A percentile compares a stretch with the other conserved stretches of the same genome.
These are phyloP conservation scores for Vigna hirtella DNA, from an alignment of 306 rosid species.

Conservation along the genomic window DNA sequence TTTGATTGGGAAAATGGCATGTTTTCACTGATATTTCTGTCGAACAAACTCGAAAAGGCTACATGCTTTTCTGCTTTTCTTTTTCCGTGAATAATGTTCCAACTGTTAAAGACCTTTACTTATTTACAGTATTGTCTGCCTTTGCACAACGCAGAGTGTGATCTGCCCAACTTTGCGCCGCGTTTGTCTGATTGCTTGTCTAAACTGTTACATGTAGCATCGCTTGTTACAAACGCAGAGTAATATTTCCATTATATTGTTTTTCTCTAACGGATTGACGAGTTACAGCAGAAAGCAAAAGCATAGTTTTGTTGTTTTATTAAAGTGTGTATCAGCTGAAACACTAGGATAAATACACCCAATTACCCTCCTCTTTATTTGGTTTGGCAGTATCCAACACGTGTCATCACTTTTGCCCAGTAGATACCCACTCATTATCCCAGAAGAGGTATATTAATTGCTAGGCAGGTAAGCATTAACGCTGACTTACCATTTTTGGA, in stretches of 20 bases:
- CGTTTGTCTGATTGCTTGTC: slow-evolving; percentile 3
- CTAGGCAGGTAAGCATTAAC: slow-evolving; percentile 13
- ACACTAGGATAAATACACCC: not conserved
- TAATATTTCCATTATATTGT: no score
- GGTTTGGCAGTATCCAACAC: not conserved
- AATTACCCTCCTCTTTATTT: not conserved
- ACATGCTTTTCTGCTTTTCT: not conserved
- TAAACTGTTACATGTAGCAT: not conserved
- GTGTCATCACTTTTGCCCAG: no score
- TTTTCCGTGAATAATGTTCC: not conserved
- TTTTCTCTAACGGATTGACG: not conserved
- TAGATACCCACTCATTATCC: not conserved
- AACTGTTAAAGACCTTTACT: not conserved
- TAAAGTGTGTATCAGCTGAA: not conserved
- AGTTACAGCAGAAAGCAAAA: not conserved
- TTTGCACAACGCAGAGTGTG: not conserved
- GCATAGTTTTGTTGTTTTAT: not conserved
- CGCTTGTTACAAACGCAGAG: not conserved
- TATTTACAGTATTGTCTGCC: slow-evolving; percentile 14
- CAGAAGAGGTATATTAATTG: not conserved
- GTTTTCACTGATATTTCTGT: slow-evolving; percentile 18
- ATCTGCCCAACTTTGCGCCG: slow-evolving; percentile 12
- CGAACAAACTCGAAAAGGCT: slow-evolving; percentile 18
- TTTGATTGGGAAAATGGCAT: slow-evolving; percentile 8
- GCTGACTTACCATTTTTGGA: slow-evolving; percentile 2